A percentile compares a stretch with the other conserved stretches of the same genome.
These are phyloP conservation scores for Phialophora expanda DNA, from an alignment of 2,329 filamentous ascomycete genomes.

Conservation along the genomic window DNA sequence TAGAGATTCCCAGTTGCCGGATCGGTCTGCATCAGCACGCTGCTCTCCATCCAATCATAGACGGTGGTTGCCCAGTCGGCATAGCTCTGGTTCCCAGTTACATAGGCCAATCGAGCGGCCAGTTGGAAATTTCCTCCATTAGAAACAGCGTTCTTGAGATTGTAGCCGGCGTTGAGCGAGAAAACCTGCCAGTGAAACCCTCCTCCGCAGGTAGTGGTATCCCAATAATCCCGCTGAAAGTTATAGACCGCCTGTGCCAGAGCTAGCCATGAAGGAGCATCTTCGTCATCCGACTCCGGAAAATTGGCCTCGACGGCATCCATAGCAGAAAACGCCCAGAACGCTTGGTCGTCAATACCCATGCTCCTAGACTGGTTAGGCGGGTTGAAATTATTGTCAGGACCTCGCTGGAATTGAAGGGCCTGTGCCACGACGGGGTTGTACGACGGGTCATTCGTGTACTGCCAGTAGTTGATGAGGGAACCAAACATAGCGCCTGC, in stretches of 20 bases:
- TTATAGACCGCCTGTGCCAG: slow-evolving; percentile 80
- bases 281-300: slow-evolving; percentile 46
- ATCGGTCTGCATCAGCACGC: slow-evolving; percentile 46
- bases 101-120: slow-evolving; percentile 71
- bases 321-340: slow-evolving; percentile 64
- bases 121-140: slow-evolving; percentile 65
- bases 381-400: slow-evolving; percentile 49
- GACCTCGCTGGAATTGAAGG: slow-evolving; percentile 48
- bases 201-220: slow-evolving; percentile 68
- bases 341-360: slow-evolving; percentile 64
- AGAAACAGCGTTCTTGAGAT: slow-evolving; percentile 64
- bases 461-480: slow-evolving; percentile 52
- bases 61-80: slow-evolving; percentile 72
- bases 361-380: slow-evolving; percentile 49
- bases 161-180: slow-evolving; percentile 71
- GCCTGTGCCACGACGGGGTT: slow-evolving; percentile 47
- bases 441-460: slow-evolving; percentile 50
- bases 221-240: slow-evolving; percentile 75
- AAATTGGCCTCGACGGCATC: slow-evolving; percentile 60
- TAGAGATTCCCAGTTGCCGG: slow-evolving; percentile 56
- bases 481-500: slow-evolving; percentile 51
- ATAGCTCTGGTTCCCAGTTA: slow-evolving; percentile 80
- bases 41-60: slow-evolving; percentile 60
- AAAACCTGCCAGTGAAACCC: slow-evolving; percentile 87
- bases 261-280: slow-evolving; percentile 71